These are phyloP conservation scores for Astragalus glycyphyllos DNA, from an alignment of 306 rosid genomes.

Conservation along the genomic window DNA sequence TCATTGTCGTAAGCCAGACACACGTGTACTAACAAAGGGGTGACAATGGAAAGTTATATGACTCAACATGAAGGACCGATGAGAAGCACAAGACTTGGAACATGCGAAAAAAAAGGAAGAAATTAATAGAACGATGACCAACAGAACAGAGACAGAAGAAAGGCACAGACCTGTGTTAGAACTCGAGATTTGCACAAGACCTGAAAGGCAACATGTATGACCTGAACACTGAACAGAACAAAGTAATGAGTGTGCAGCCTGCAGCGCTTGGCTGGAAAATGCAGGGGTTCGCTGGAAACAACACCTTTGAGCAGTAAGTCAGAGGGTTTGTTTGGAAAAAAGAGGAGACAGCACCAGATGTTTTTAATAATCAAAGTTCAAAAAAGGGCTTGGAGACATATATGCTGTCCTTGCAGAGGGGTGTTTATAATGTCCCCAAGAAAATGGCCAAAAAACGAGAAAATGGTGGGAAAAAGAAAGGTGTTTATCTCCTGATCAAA, in stretches of 20 bases:
- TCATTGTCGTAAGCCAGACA: not conserved
- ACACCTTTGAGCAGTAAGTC: not conserved
- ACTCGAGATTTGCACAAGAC: not conserved
- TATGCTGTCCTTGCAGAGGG: not conserved
- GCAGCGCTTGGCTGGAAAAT: not conserved
- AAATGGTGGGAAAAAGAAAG: not conserved
- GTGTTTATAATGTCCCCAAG: not conserved
- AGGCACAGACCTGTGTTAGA: conserved; percentile 3
- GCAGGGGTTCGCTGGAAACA: not conserved
- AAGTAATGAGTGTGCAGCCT: not conserved
- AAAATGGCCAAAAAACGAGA: not conserved
- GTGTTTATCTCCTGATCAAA: conserved; percentile 1
- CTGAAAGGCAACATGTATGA: not conserved
- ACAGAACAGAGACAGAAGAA: not conserved
- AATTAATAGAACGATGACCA: not conserved
- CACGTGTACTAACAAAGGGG: not conserved
- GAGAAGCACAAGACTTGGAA: conserved; percentile 20
- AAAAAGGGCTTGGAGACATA: not conserved
- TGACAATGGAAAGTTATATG: not conserved
- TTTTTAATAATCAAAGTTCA: not conserved
- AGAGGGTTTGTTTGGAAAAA: not conserved
- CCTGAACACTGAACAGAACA: conserved; percentile 10
- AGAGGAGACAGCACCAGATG: not conserved
- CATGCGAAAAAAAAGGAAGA: not conserved
- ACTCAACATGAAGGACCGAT: not conserved